Conservation (phyloP, 164 flowering plant genomes). For the Dillenia turbinata region DNA sequence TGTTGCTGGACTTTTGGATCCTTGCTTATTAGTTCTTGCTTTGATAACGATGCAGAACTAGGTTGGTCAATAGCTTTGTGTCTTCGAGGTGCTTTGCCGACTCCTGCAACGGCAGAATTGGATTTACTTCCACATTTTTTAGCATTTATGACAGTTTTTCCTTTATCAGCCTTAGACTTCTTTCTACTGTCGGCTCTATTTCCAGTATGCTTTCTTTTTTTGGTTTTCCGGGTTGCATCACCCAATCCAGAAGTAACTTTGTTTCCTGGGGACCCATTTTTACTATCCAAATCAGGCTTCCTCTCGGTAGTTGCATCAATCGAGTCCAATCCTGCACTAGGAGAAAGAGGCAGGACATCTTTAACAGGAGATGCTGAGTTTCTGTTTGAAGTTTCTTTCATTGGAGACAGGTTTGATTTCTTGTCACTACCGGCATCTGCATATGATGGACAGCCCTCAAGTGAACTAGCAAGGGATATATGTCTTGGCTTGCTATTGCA, state of each 20-base stretch:
- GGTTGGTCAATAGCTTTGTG: conserved; percentile 17
- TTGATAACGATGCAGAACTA: conserved; percentile 22
- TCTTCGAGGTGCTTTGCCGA: conserved; percentile 30
- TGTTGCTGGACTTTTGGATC: conserved; percentile 22
- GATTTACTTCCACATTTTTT: conserved; percentile 26
- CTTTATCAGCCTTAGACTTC: conserved; percentile 41
- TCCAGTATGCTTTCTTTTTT: conserved; percentile 45
- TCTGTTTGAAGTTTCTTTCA: conserved; percentile 23
- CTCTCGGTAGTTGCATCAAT: conserved; percentile 30
- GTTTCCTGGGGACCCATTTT: conserved; percentile 23
- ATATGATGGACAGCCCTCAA: conserved; percentile 29
- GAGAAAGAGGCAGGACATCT: conserved; percentile 26
- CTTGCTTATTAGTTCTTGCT: conserved; percentile 28
- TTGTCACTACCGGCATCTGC: conserved; percentile 26
- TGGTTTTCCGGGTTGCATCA: conserved; percentile 23
- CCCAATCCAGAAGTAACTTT: conserved; percentile 21
- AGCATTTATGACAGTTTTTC: conserved; percentile 27
- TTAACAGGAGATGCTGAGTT: conserved; percentile 23
- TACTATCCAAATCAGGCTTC: conserved; percentile 25
- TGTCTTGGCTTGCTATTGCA: conserved; percentile 23
- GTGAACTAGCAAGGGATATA: conserved; percentile 30
- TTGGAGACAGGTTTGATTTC: conserved; percentile 20
- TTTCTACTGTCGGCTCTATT: conserved; percentile 27
- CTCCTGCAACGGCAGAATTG: conserved; percentile 21
- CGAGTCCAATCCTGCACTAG: conserved; percentile 16